Evolutionary conservation across 1,284 basidiomycete species (phyloP), one percentile per base, ranked within the genome.

Genomic region (Heterobasidion parviporum): DNA sequence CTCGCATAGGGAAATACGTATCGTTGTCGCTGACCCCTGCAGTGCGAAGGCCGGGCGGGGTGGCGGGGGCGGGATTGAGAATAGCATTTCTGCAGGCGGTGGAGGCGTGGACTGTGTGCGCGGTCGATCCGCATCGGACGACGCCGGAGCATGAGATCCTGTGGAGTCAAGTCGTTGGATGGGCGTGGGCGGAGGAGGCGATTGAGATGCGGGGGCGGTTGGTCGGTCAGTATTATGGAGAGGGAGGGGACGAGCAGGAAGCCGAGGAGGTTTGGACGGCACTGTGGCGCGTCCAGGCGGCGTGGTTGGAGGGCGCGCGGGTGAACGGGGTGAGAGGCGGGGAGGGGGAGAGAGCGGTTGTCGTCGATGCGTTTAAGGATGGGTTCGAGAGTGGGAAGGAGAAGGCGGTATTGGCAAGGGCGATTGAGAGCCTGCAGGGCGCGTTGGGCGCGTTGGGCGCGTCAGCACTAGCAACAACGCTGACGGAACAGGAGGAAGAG

Each of bases 61-160:
- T 16, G 16, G 16, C 41, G 41, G 41, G 41, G 16, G 12, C 16
- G 41, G 1, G 41, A 14, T 65, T 85, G 15, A 68, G 71, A 38
- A 62, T 67, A 32, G 73, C 78, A 9, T 92, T 79, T 80, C 71
- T 71, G 12, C 67, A 66, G 46, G 68, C 92, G 3, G 63, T 92
- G 1, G 79, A 82, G 54, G 72, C 78, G 0, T 98, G 94, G 94
- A 87, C 78, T 7, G 75, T 82, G 1, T 95, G 92, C 62, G 91
- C 94, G 0, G 79, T 83, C 18, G 90, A 98, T 66, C 94, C 95
- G 2, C 95, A 98, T 67, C 76, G 80, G 56, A 95, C 93, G 7
- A 87, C 84, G 7, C 92, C 91, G 0, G 78, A 78, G 15, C 94
- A 98, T 68, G 92, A 93, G 57, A 83, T 98, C 50, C 74, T 90